Percentiles rank a stretch among this genome's conserved stretches.
Conservation (phyloP, 345 rosid genomes). For the Luvunga scandens region DNA sequence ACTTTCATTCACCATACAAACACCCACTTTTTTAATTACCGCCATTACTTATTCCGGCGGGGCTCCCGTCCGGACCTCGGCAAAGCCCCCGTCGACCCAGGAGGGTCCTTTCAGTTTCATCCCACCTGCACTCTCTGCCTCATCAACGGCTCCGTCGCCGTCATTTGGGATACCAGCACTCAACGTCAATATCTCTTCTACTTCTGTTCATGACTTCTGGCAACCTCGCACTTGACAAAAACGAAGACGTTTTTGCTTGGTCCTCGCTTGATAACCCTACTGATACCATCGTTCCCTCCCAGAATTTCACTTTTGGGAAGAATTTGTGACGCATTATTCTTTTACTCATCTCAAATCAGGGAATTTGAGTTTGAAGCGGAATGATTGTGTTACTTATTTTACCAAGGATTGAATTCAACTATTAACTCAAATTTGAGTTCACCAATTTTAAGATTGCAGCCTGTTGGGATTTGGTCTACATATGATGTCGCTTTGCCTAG, state of each 20-base stretch:
- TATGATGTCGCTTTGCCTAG: constrained; percentile 30
- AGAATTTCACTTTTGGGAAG: constrained; percentile 31
- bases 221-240: constrained; percentile 29
- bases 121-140: constrained; percentile 54
- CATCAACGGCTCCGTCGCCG: constrained; percentile 47
- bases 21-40: constrained; percentile 37
- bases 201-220: constrained; percentile 50
- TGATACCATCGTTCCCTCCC: constrained; percentile 45
- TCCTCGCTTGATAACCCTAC: constrained; percentile 53
- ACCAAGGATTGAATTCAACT: constrained; percentile 51
- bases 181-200: constrained; percentile 42
- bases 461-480: constrained; percentile 41
- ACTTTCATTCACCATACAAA: constrained; percentile 34
- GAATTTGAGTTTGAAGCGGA: constrained; percentile 54
- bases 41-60: constrained; percentile 47
- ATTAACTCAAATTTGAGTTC: constrained; percentile 32
- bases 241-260: constrained; percentile 33
- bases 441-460: constrained; percentile 42
- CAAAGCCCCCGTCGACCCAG: constrained; percentile 36
- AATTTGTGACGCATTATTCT: constrained; percentile 34
- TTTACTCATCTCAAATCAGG: constrained; percentile 33
- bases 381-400: constrained; percentile 41
- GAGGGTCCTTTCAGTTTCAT: constrained; percentile 42
- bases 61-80: constrained; percentile 45
- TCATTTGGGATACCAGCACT: constrained; percentile 55